Evolutionary conservation across 768 basidiomycete genomes (phyloP).

Genomic region (Boletellus ananas): DNA sequence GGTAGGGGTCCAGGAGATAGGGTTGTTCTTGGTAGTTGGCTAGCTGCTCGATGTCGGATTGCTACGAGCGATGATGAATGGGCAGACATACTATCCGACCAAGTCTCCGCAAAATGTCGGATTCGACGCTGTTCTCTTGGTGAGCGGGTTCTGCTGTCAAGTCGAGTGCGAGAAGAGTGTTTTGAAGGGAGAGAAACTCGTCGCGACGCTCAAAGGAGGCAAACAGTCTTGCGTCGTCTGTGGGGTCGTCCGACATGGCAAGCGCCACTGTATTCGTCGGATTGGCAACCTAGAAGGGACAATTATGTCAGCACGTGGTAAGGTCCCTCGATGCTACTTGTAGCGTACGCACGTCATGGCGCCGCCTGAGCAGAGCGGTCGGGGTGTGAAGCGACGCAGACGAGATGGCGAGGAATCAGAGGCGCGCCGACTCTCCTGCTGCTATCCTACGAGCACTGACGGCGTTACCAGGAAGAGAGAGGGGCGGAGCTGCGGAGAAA

Average conservation of each 20-base stretch:
- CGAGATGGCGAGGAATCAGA: conserved; percentile 34
- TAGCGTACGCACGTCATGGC: conserved; percentile 8
- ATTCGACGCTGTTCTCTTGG: conserved; percentile 45
- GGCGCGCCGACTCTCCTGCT: conserved; percentile 3
- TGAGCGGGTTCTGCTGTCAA: conserved; percentile 40
- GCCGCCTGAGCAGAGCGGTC: conserved; percentile 2
- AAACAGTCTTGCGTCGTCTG: conserved; percentile 43
- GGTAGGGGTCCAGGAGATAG: conserved; percentile 85
- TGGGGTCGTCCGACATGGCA: conserved; percentile 37
- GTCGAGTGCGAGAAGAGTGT: conserved; percentile 46
- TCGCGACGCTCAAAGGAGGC: conserved; percentile 58
- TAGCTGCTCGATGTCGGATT: conserved; percentile 46
- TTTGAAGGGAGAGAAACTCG: conserved; percentile 56
- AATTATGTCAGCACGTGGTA: conserved; percentile 21
- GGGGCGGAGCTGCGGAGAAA: conserved; percentile 47
- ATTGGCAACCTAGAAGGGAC: background rate
- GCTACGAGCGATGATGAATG: background rate
- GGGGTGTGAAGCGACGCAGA: conserved; percentile 44
- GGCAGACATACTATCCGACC: conserved; percentile 46
- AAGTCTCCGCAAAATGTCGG: conserved; percentile 40
- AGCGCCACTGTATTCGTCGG: background rate
- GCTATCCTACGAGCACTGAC: background rate
- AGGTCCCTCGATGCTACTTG: no score
- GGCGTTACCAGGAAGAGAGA: conserved; percentile 35
- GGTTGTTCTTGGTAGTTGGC: conserved; percentile 90